phyloP scores from a whole-genome alignment of 257 asterid genomes.

The Coffea canephora region DNA sequence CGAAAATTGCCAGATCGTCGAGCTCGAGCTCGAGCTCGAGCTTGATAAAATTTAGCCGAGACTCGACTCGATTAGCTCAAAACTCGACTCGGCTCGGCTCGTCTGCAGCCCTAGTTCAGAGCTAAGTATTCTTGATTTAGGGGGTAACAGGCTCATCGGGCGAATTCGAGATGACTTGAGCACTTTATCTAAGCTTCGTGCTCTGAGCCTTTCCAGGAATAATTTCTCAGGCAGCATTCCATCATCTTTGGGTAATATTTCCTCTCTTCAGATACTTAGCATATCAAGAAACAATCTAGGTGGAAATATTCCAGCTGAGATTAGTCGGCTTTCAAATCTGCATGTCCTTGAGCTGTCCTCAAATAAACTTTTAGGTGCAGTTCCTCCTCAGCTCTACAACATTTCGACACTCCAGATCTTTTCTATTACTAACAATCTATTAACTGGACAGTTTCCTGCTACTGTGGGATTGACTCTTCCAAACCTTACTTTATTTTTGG shows the following conservation, averaged over 20 bases:
- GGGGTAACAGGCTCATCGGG: slow-evolving; percentile 13
- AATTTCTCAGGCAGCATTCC: slow-evolving; percentile 18
- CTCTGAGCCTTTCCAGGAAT: slow-evolving; percentile 15
- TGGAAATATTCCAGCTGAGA: slow-evolving; percentile 10
- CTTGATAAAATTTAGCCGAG: too few relatives aligned
- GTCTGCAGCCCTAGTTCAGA: too few relatives aligned
- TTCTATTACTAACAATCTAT: slow-evolving; percentile 19
- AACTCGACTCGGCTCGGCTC: too few relatives aligned
- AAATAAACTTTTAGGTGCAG: slow-evolving; percentile 13
- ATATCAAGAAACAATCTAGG: slow-evolving; percentile 15
- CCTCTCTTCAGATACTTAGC: slow-evolving; percentile 17
- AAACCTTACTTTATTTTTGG: background rate
- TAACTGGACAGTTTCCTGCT: slow-evolving; percentile 11
- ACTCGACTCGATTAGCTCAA: too few relatives aligned
- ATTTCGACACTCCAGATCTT: slow-evolving; percentile 4
- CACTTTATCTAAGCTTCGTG: slow-evolving; percentile 9
- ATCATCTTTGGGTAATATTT: slow-evolving; percentile 19
- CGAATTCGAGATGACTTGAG: slow-evolving; percentile 2
- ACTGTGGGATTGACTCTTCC: slow-evolving; percentile 15
- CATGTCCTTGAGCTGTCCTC: slow-evolving; percentile 9
- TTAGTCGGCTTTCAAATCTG: slow-evolving; percentile 4
- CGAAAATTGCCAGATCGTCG: too few relatives aligned
- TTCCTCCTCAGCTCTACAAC: slow-evolving; percentile 21
- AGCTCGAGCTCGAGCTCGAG: too few relatives aligned
- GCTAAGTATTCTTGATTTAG: background rate